These are phyloP conservation scores for Collybiopsis luxurians DNA, from an alignment of 768 basidiomycete species.

Conservation along the genomic window DNA sequence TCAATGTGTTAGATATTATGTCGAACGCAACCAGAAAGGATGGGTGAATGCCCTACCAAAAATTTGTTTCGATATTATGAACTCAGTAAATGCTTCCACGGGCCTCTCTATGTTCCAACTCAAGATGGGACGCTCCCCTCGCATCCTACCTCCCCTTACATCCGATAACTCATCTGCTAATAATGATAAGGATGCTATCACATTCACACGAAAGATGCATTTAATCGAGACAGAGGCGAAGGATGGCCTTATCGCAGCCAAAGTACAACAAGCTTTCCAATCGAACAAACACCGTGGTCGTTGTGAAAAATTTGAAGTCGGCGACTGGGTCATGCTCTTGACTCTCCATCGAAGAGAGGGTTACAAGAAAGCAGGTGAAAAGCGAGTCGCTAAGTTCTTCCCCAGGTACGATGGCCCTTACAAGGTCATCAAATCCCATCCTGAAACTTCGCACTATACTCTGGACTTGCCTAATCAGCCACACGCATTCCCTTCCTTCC, in stretches of 20 bases:
- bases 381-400: constrained; percentile 25
- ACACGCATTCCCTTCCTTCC: constrained; percentile 24
- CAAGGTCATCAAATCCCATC: constrained; percentile 8
- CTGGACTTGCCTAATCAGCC: constrained; percentile 15
- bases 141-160: constrained; percentile 23
- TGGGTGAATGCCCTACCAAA: constrained; percentile 25
- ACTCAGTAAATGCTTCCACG: constrained; percentile 24
- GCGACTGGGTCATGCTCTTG: constrained; percentile 24
- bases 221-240: constrained; percentile 1
- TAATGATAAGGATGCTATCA: neutral
- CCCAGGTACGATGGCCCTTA: constrained; percentile 14
- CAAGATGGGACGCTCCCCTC: constrained; percentile 17
- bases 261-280: constrained; percentile 10
- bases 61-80: constrained; percentile 32
- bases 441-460: constrained; percentile 19
- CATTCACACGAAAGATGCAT: neutral
- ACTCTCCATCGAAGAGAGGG: constrained; percentile 17
- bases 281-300: constrained; percentile 15
- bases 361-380: constrained; percentile 15
- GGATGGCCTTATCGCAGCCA: constrained; percentile 15
- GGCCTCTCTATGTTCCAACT: constrained; percentile 31
- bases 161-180: neutral
- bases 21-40: constrained; percentile 26
- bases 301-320: constrained; percentile 16
- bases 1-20: constrained; percentile 24